phyloP scores from a whole-genome alignment of 495 filamentous ascomycete genomes.

The Penicillium subrubescens region DNA sequence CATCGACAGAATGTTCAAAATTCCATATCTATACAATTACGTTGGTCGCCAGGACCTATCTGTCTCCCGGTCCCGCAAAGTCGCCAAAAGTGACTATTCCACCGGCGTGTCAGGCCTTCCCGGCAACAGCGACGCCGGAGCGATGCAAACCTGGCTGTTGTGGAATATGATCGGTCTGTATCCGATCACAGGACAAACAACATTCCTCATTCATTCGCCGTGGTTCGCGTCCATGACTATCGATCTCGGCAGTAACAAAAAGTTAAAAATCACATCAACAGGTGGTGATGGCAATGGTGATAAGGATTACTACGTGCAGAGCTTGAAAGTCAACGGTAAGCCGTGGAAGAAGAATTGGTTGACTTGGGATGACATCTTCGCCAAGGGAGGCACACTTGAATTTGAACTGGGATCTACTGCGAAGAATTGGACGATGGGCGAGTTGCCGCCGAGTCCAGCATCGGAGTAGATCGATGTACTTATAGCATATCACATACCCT shows the following conservation, averaged over 20 bases:
- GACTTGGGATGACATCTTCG: conserved; percentile 57
- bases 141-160: conserved; percentile 61
- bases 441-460: conserved; percentile 57
- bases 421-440: conserved; percentile 50
- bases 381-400: conserved; percentile 53
- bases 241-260: conserved; percentile 47
- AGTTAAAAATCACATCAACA: conserved; percentile 44
- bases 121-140: conserved; percentile 61
- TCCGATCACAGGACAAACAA: conserved; percentile 56
- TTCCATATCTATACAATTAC: conserved; percentile 74
- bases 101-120: conserved; percentile 48
- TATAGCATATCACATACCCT: neutral
- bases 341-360: conserved; percentile 56
- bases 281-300: conserved; percentile 48
- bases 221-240: conserved; percentile 57
- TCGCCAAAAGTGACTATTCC: conserved; percentile 44
- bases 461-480: conserved; percentile 17
- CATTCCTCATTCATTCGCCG: conserved; percentile 57
- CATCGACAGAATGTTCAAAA: conserved; percentile 57
- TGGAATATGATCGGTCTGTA: conserved; percentile 66
- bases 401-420: conserved; percentile 52
- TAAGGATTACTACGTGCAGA: conserved; percentile 48
- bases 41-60: conserved; percentile 60
- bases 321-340: conserved; percentile 50
- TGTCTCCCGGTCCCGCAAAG: conserved; percentile 35